Percentiles rank a stretch among this genome's conserved stretches.
Conservation (phyloP, 345 rosid genomes). For the Citrus hindsii region DNA sequence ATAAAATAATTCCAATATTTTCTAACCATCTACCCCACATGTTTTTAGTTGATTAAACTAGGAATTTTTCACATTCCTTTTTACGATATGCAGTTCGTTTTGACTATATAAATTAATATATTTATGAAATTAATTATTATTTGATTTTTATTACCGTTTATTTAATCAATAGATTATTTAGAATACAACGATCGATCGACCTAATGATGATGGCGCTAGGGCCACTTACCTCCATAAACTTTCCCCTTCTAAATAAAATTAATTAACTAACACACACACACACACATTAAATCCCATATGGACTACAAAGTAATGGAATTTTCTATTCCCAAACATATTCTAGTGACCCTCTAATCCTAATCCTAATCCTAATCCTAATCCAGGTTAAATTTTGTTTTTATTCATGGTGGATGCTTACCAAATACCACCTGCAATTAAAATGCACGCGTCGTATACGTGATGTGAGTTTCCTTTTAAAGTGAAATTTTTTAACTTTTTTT, state of each 20-base stretch:
- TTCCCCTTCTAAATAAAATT: background rate
- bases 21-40: background rate
- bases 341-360: background rate
- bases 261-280: background rate
- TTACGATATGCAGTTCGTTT: background rate
- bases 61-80: background rate
- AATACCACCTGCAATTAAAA: background rate
- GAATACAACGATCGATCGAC: background rate
- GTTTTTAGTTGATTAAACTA: background rate
- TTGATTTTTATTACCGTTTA: background rate
- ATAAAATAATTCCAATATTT: background rate
- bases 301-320: background rate
- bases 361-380: constrained; percentile 2
- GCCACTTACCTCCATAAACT: background rate
- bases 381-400: background rate
- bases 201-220: background rate
- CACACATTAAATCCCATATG: background rate
- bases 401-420: background rate
- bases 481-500: background rate
- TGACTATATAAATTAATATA: background rate
- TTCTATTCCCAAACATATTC: background rate
- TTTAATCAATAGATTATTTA: background rate
- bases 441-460: background rate
- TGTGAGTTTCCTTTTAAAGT: background rate
- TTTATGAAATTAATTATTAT: background rate